phyloP scores from a whole-genome alignment of 1,284 basidiomycete genomes.

The Sporisorium iseilematis-ciliati region DNA sequence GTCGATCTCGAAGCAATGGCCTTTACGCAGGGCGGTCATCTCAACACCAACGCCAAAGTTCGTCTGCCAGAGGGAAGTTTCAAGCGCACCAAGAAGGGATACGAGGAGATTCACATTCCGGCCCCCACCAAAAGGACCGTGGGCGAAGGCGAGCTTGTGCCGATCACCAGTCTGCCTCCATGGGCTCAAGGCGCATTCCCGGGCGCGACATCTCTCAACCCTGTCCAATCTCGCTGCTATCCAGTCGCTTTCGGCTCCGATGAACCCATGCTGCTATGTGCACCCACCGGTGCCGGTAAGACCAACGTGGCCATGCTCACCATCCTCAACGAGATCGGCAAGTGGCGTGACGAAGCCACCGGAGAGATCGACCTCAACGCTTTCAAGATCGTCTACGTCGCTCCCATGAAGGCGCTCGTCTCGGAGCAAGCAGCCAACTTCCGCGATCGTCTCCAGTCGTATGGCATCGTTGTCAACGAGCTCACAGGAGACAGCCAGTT shows the following conservation, averaged over 20 bases:
- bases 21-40: slow-evolving; percentile 92
- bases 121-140: slow-evolving; percentile 82
- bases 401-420: slow-evolving; percentile 83
- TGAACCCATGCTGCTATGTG: slow-evolving; percentile 94
- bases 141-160: slow-evolving; percentile 78
- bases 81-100: slow-evolving; percentile 95
- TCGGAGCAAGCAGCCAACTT: slow-evolving; percentile 68
- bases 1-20: slow-evolving; percentile 95
- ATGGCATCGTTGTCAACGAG: slow-evolving; percentile 90
- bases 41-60: slow-evolving; percentile 99
- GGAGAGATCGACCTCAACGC: slow-evolving; percentile 87
- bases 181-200: slow-evolving; percentile 77
- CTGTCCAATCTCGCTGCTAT: slow-evolving; percentile 78
- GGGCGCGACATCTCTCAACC: slow-evolving; percentile 83
- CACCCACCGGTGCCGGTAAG: slow-evolving; percentile 99
- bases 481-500: slow-evolving; percentile 97
- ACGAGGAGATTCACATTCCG: slow-evolving; percentile 98
- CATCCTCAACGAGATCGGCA: slow-evolving; percentile 66
- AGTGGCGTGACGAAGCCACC: slow-evolving; percentile 77
- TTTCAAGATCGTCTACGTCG: slow-evolving; percentile 98
- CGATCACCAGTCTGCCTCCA: slow-evolving; percentile 80
- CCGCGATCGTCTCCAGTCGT: slow-evolving; percentile 80
- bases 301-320: slow-evolving; percentile 96
- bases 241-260: slow-evolving; percentile 91
- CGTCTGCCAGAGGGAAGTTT: slow-evolving; percentile 97